Percentiles rank a stretch among this genome's conserved stretches.
phyloP scores from a whole-genome alignment of 1,284 basidiomycete genomes.

The Trametes polyzona region DNA sequence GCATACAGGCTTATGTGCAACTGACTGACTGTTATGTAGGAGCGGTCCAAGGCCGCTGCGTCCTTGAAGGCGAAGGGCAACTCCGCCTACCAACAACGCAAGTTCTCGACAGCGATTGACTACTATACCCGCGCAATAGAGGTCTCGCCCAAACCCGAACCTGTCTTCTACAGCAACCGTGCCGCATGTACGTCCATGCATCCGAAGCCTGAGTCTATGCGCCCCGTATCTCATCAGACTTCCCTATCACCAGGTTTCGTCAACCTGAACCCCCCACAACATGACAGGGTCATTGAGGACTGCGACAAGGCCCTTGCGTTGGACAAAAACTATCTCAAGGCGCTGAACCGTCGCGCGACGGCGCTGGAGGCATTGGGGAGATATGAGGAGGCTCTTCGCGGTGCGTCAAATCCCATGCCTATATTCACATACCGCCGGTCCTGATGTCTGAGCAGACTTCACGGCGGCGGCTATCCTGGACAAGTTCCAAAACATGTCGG shows the following conservation, averaged over 20 bases:
- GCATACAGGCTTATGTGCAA: neutral
- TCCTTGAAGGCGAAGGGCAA: constrained; percentile 91
- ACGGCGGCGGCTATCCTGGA: constrained; percentile 96
- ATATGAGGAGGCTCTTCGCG: constrained; percentile 78
- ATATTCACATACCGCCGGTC: neutral
- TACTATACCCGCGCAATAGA: constrained; percentile 94
- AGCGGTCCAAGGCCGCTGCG: constrained; percentile 77
- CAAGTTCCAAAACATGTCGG: constrained; percentile 85
- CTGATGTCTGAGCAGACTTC: constrained; percentile 73
- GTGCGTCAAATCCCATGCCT: constrained; percentile 44
- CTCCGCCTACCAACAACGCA: constrained; percentile 81
- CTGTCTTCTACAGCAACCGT: constrained; percentile 97
- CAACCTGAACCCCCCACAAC: constrained; percentile 85
- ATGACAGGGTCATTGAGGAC: constrained; percentile 88
- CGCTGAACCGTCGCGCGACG: constrained; percentile 89
- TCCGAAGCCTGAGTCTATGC: neutral
- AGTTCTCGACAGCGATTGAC: constrained; percentile 78
- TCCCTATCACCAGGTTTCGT: constrained; percentile 70
- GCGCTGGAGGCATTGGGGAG: constrained; percentile 84
- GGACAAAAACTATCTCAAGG: constrained; percentile 91
- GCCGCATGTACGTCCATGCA: constrained; percentile 78
- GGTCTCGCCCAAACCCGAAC: constrained; percentile 82
- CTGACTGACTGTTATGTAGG: constrained; percentile 45
- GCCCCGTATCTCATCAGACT: no score
- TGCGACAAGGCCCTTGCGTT: constrained; percentile 89